A percentile compares a stretch with the other conserved stretches of the same genome.
Conservation (phyloP, 768 basidiomycete species). For the Suillus luteus region DNA sequence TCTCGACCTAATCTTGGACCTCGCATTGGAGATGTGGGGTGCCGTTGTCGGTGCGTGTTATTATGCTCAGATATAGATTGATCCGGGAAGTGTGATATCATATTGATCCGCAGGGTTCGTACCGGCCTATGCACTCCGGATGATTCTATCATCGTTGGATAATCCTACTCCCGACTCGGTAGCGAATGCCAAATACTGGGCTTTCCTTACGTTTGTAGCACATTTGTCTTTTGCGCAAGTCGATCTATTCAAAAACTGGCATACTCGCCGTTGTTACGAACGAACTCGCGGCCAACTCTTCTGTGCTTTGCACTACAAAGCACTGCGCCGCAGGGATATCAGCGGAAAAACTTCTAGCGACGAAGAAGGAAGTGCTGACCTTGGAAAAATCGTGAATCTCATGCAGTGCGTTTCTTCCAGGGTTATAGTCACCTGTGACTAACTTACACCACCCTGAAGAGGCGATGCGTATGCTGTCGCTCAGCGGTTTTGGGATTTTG, state of each 20-base stretch:
- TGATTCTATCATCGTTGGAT: conserved; percentile 55
- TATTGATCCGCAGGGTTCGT: conserved; percentile 52
- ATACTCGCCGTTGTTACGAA: conserved; percentile 69
- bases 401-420: conserved; percentile 57
- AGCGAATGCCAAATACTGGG: conserved; percentile 56
- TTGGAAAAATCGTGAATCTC: conserved; percentile 73
- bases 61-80: conserved; percentile 7
- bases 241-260: conserved; percentile 66
- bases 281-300: conserved; percentile 72
- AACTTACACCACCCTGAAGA: conserved; percentile 36
- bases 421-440: conserved; percentile 4
- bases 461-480: conserved; percentile 72
- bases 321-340: conserved; percentile 59
- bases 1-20: conserved; percentile 63
- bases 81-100: not conserved
- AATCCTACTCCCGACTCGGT: conserved; percentile 42
- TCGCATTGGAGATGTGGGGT: conserved; percentile 60
- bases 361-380: conserved; percentile 46
- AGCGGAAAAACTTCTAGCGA: conserved; percentile 45
- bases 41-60: conserved; percentile 49
- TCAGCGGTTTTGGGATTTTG: conserved; percentile 74
- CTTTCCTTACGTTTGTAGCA: conserved; percentile 58
- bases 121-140: conserved; percentile 63
- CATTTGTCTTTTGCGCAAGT: conserved; percentile 70
- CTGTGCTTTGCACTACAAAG: conserved; percentile 69